phyloP scores from a whole-genome alignment of 345 rosid genomes.

The Boechera divaricarpa region DNA sequence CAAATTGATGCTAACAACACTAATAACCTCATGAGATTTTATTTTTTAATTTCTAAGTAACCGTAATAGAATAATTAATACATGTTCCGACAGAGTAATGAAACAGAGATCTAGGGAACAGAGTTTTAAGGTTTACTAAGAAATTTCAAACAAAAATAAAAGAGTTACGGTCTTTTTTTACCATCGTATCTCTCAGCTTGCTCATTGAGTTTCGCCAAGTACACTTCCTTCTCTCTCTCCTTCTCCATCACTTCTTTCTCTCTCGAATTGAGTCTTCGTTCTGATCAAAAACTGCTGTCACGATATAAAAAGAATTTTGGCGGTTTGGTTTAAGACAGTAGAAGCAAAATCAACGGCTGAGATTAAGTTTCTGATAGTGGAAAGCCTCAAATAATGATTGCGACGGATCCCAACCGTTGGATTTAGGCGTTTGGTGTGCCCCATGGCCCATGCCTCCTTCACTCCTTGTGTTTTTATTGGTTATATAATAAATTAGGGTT shows the following conservation, averaged over 20 bases:
- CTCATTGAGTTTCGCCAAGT: slow-evolving; percentile 80
- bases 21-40: too few species aligned
- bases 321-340: slow-evolving; percentile 51
- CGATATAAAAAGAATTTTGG: slow-evolving; percentile 19
- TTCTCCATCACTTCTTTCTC: slow-evolving; percentile 60
- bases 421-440: slow-evolving; percentile 7
- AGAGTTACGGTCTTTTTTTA: slow-evolving; percentile 20
- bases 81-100: neutral
- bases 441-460: slow-evolving; percentile 8
- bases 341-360: slow-evolving; percentile 41
- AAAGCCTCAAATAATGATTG: slow-evolving; percentile 13
- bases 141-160: neutral
- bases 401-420: slow-evolving; percentile 36
- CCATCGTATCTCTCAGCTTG: slow-evolving; percentile 95
- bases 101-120: slow-evolving; percentile 16
- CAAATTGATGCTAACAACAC: neutral
- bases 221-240: slow-evolving; percentile 76
- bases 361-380: slow-evolving; percentile 27
- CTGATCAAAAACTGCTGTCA: slow-evolving; percentile 30
- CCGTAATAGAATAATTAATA: neutral
- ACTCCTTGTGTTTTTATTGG: slow-evolving; percentile 18
- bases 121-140: neutral
- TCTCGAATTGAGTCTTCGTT: slow-evolving; percentile 3
- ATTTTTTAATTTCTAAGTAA: neutral
- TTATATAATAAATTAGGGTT: too few species aligned